phyloP scores from a whole-genome alignment of 768 basidiomycete genomes.

The Podaxis sp. region DNA sequence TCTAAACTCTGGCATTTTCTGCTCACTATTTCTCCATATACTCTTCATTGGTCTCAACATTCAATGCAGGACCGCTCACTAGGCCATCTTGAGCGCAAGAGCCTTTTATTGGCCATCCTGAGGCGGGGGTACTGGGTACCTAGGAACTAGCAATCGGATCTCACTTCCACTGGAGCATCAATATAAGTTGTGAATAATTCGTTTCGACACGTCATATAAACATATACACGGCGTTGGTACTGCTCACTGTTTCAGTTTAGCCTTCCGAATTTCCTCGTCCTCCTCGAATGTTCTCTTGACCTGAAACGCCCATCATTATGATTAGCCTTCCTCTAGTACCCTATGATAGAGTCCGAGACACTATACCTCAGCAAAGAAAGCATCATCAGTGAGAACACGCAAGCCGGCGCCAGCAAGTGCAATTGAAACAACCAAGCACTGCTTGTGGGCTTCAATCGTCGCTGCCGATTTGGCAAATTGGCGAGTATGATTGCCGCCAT shows the following conservation, averaged over 20 bases:
- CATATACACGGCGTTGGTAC: neutral
- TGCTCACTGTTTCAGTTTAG: neutral
- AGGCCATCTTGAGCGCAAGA: no score
- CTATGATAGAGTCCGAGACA: neutral
- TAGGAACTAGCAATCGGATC: no score
- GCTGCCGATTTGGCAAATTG: conserved; percentile 64
- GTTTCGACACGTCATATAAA: neutral
- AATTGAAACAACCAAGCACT: conserved; percentile 63
- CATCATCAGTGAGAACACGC: conserved; percentile 63
- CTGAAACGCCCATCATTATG: conserved; percentile 22
- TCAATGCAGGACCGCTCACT: no score
- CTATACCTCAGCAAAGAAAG: conserved; percentile 52
- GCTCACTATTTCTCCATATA: no score
- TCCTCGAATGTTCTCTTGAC: conserved; percentile 47
- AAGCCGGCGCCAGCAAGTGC: conserved; percentile 69
- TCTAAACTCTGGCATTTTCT: no score
- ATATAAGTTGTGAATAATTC: no score
- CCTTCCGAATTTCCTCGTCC: conserved; percentile 21
- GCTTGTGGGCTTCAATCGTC: conserved; percentile 57
- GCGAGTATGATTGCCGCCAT: conserved; percentile 77
- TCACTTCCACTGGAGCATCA: no score
- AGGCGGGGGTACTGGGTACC: no score
- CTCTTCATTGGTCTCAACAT: no score
- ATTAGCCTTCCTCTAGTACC: neutral
- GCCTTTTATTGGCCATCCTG: no score